Evolutionary conservation across 139 green algal species (phyloP), one percentile per base, ranked within the genome.

Genomic region (Haematococcus lacustris): DNA sequence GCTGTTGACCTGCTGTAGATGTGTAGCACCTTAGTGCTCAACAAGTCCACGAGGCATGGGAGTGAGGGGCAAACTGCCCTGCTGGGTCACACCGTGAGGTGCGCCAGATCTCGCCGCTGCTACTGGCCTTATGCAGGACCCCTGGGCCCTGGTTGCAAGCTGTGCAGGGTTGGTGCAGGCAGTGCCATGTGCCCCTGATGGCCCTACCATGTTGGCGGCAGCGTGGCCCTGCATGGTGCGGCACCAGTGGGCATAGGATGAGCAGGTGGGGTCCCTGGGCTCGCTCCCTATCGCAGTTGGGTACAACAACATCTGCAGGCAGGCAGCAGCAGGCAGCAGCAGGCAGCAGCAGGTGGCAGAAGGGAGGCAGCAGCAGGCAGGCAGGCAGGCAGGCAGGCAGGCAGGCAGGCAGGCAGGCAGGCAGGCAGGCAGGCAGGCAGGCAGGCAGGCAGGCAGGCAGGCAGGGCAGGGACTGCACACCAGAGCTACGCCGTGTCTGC

Each of bases 241-340:
- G 13, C 62, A 64, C 88, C 88, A 93, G 70, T 92, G 88, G 0
- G 73, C 65, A 71, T 89, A 90, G 38, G 75, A 86, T 70, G 85
- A 81, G 40, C 85, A 65, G n/a, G 0, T 23, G 3, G 85, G 76
- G 66, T 86, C 81, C 2, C 82, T 72, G 7, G 85, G 87, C 76
- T 93, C 88, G 4, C 41, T 79, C 63, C 88, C 88, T 57, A 93
- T 93, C 13, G 88, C 88, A 0, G 88, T 89, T 25, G 88, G 88
- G 76, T 89, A 93, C 51, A 93, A 82, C 17, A 93, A 66, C 17
- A 93, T 38, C 82, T 88, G 76, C 66, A 47, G 21, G 23, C 4
- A 3, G 39, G 38, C 38, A 53, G 43, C 43, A 9, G 9, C 9
- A 9, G 9, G 17, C 43, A 53, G 17, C 17, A 53, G 43, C 9